Conservation (phyloP, 2,329 filamentous ascomycete genomes). For the Mycogone perniciosa region DNA sequence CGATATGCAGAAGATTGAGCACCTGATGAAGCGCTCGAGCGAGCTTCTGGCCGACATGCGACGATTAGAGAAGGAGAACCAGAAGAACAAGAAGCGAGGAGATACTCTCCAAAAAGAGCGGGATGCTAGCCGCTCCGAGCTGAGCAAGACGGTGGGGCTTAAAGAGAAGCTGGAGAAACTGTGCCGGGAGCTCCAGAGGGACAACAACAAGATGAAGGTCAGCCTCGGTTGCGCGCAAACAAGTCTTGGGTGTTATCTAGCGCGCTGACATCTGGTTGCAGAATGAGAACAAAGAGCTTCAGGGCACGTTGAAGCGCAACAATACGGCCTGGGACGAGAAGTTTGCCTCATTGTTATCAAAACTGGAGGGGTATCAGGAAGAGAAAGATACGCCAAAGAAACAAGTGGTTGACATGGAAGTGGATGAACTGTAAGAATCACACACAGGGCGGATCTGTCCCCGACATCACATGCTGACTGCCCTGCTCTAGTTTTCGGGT, state of each 20-base stretch:
- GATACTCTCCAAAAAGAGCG: conserved; percentile 96
- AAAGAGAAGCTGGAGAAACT: conserved; percentile 97
- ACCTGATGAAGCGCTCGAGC: conserved; percentile 83
- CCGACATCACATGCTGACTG: neutral
- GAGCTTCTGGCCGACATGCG: conserved; percentile 94
- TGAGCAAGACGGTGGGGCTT: conserved; percentile 82
- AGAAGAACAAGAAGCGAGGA: conserved; percentile 91
- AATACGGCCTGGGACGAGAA: conserved; percentile 79
- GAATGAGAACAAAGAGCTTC: conserved; percentile 89
- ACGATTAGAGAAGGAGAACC: conserved; percentile 84
- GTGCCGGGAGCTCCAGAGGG: conserved; percentile 86
- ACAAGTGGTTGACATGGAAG: conserved; percentile 74
- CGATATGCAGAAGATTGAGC: conserved; percentile 84
- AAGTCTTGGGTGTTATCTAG: neutral
- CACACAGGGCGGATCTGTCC: neutral
- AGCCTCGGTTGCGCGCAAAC: conserved; percentile 5
- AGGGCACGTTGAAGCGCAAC: conserved; percentile 77
- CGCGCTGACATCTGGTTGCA: conserved; percentile 31
- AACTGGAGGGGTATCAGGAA: conserved; percentile 82
- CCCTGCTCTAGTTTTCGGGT: conserved; percentile 59
- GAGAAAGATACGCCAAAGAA: conserved; percentile 78
- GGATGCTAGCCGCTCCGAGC: conserved; percentile 78
- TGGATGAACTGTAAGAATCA: conserved; percentile 73
- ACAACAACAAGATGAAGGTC: conserved; percentile 98
- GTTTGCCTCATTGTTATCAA: conserved; percentile 70